Percentiles rank a stretch among this genome's conserved stretches.
Evolutionary conservation across 768 basidiomycete genomes (phyloP).

Genomic region (Calocybe cyanea): DNA sequence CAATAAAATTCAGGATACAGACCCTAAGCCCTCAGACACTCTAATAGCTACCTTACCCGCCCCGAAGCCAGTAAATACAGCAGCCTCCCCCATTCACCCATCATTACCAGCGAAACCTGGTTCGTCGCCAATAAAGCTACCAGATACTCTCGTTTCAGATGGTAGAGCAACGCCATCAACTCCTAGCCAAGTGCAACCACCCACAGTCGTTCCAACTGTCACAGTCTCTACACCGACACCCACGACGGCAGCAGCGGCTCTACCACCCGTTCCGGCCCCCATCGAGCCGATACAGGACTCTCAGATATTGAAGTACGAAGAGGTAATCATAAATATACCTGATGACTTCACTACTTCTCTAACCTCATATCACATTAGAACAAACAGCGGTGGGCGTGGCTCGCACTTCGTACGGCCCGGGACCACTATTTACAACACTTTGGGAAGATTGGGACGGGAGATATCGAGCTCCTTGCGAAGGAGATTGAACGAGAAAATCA

Average conservation of each 20-base stretch:
- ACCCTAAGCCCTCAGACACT: conserved; percentile 16
- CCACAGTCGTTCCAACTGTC: conserved; percentile 14
- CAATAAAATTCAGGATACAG: conserved; percentile 13
- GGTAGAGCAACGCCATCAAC: conserved; percentile 21
- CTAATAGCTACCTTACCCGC: conserved; percentile 21
- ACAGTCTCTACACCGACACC: conserved; percentile 20
- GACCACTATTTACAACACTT: conserved; percentile 74
- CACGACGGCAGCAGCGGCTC: conserved; percentile 18
- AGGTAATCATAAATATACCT: conserved; percentile 37
- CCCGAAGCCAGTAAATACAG: conserved; percentile 26
- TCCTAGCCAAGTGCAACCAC: conserved; percentile 13
- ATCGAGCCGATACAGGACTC: conserved; percentile 32
- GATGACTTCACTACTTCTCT: conserved; percentile 6
- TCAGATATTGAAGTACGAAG: conserved; percentile 56
- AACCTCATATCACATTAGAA: conserved; percentile 40
- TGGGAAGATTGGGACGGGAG: conserved; percentile 77
- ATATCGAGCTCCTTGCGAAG: conserved; percentile 50
- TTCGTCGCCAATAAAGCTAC: conserved; percentile 25
- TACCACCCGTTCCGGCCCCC: conserved; percentile 25
- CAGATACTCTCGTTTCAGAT: conserved; percentile 8
- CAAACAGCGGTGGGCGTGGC: conserved; percentile 77
- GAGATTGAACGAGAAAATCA: conserved; percentile 49
- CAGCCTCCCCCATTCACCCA: conserved; percentile 53
- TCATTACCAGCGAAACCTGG: conserved; percentile 73
- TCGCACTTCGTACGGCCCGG: conserved; percentile 73